Percentiles rank a stretch among this genome's conserved stretches.
Conservation (phyloP, 116 monocot species). For the Dioscorea cayenensis region DNA sequence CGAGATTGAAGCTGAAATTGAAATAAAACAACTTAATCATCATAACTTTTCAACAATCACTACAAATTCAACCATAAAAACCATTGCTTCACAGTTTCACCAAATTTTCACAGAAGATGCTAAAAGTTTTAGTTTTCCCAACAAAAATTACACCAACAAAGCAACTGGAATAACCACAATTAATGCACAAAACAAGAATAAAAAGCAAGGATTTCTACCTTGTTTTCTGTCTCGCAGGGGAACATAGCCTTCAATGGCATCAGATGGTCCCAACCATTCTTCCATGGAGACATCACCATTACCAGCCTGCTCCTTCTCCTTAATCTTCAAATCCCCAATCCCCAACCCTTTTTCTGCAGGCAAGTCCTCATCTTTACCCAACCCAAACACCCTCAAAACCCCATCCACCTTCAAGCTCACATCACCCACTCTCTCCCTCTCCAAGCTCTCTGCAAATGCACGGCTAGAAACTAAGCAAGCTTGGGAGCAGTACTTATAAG, state of each 20-base stretch:
- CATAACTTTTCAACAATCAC: too few species aligned
- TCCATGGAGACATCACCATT: constrained; percentile 32
- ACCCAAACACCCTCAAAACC: constrained; percentile 39
- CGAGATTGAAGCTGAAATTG: too few species aligned
- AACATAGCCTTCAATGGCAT: constrained; percentile 87
- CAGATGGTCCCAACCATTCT: constrained; percentile 61
- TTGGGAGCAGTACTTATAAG: constrained; percentile 64
- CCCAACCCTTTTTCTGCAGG: constrained; percentile 1
- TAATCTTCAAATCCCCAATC: constrained; percentile 41
- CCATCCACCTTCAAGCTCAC: constrained; percentile 17
- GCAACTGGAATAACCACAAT: neutral
- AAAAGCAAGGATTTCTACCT: constrained; percentile 21
- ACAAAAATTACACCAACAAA: too few species aligned
- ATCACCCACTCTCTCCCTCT: constrained; percentile 14
- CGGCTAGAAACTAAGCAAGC: constrained; percentile 51
- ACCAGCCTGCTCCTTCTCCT: constrained; percentile 41
- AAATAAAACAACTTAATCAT: too few species aligned
- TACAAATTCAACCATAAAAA: too few species aligned
- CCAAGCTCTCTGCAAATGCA: constrained; percentile 33
- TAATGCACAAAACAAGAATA: neutral
- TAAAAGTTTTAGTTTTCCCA: too few species aligned
- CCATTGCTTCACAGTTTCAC: too few species aligned
- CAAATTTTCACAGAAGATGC: too few species aligned
- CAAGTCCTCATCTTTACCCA: neutral
- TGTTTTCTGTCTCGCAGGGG: constrained; percentile 33